A percentile compares a stretch with the other conserved stretches of the same genome.
Evolutionary conservation across 1,139 yeast species (phyloP).

Genomic region (Debaryomyces subglobosus): DNA sequence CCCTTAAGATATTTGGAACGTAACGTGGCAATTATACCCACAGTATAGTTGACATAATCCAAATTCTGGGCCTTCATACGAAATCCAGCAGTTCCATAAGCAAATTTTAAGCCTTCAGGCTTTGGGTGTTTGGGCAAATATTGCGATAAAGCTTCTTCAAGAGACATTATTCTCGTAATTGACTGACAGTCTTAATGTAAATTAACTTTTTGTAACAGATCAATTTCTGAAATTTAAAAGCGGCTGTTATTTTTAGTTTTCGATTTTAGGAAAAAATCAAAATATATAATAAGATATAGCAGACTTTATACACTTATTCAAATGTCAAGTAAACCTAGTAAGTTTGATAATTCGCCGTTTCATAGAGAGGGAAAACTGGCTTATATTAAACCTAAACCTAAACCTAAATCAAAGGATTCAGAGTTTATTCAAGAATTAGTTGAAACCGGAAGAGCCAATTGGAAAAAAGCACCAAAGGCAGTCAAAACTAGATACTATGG

Average conservation of each 20-base stretch:
- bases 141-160: constrained; percentile 13
- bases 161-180: constrained; percentile 14
- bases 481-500: constrained; percentile 44
- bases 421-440: constrained; percentile 39
- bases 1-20: constrained; percentile 75
- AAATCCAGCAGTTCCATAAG: constrained; percentile 97
- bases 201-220: constrained; percentile 4
- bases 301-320: neutral
- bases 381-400: constrained; percentile 13
- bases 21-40: constrained; percentile 79
- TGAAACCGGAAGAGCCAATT: constrained; percentile 47
- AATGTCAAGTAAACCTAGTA: constrained; percentile 15
- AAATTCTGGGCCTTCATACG: constrained; percentile 71
- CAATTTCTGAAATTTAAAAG: neutral
- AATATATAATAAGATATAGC: neutral
- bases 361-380: constrained; percentile 31
- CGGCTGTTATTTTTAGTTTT: constrained; percentile 3
- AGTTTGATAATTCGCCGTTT: constrained; percentile 32
- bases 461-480: constrained; percentile 50
- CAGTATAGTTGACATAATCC: constrained; percentile 84
- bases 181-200: constrained; percentile 13
- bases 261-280: constrained; percentile 5
- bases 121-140: constrained; percentile 38
- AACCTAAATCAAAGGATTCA: constrained; percentile 25
- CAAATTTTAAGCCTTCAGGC: constrained; percentile 50